Conservation (phyloP, 106 monocot genomes). For the Acanthochlamys bracteata region DNA sequence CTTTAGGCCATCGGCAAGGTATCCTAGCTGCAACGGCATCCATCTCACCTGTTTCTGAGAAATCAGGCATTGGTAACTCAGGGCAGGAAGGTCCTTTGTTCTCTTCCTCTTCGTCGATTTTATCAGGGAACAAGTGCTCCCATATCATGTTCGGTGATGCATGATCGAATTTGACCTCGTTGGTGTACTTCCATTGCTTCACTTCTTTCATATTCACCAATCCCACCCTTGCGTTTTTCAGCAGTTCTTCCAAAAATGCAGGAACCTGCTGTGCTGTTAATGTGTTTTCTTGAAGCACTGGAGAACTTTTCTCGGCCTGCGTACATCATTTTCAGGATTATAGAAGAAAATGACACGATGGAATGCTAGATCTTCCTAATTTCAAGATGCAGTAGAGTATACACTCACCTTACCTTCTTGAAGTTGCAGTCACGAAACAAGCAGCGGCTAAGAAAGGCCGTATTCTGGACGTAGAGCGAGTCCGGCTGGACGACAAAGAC, state of each 20-base stretch:
- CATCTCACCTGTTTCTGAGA: conserved; percentile 31
- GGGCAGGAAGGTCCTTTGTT: conserved; percentile 58
- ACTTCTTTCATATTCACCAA: conserved; percentile 40
- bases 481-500: conserved; percentile 36
- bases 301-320: conserved; percentile 12
- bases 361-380: no score
- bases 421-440: conserved; percentile 29
- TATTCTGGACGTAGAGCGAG: conserved; percentile 5
- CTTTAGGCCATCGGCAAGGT: conserved; percentile 45
- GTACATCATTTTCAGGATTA: no score
- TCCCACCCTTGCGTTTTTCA: conserved; percentile 20
- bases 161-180: conserved; percentile 30
- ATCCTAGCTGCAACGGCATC: conserved; percentile 57
- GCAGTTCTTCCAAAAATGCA: conserved; percentile 15
- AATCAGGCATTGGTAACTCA: conserved; percentile 77
- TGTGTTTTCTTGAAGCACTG: conserved; percentile 9
- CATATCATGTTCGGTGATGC: conserved; percentile 42
- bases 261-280: conserved; percentile 16
- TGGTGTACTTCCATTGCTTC: conserved; percentile 13
- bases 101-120: conserved; percentile 84
- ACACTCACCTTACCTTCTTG: conserved; percentile 77
- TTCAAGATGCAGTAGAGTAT: not conserved
- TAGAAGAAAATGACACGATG: no score
- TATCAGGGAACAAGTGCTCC: conserved; percentile 83
- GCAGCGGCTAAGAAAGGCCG: conserved; percentile 21